phyloP scores from a whole-genome alignment of 257 asterid genomes.

The Ajuga chamaepitys region DNA sequence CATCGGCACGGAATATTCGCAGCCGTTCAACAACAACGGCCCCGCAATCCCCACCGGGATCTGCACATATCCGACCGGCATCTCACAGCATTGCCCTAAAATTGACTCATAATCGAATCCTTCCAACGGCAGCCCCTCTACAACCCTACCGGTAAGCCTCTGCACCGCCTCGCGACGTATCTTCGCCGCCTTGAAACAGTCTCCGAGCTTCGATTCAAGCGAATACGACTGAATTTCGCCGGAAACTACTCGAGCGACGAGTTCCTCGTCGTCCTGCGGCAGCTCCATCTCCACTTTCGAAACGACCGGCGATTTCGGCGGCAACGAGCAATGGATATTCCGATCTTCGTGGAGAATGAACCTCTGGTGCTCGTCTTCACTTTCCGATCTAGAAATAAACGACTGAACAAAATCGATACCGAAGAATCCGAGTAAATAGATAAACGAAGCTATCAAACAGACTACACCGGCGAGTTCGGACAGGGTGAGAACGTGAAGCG shows the following conservation, averaged over 20 bases:
- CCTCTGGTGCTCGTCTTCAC: constrained; percentile 38
- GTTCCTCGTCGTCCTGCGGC: constrained; percentile 51
- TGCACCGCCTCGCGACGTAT: constrained; percentile 76
- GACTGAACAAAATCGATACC: constrained; percentile 92
- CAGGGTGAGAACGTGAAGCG: constrained; percentile 73
- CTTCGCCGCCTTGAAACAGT: constrained; percentile 60
- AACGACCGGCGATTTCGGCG: constrained; percentile 22
- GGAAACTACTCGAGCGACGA: constrained; percentile 59
- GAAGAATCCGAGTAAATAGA: constrained; percentile 73
- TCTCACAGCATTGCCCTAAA: constrained; percentile 93
- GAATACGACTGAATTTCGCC: constrained; percentile 67
- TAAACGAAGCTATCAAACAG: constrained; percentile 68
- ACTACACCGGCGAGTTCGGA: constrained; percentile 70
- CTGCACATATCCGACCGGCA: constrained; percentile 90
- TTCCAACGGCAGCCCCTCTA: constrained; percentile 68
- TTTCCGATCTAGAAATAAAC: constrained; percentile 47
- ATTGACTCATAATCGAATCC: constrained; percentile 79
- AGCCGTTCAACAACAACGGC: constrained; percentile 68
- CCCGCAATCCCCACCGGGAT: constrained; percentile 92
- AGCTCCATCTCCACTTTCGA: constrained; percentile 19
- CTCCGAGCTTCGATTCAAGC: constrained; percentile 70
- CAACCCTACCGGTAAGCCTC: constrained; percentile 57
- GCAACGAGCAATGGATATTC: constrained; percentile 22
- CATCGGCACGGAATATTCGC: constrained; percentile 79
- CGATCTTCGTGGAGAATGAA: constrained; percentile 39